Evolutionary conservation across 2,329 filamentous ascomycete species (phyloP).

Genomic region (Hypoxylon sp.): DNA sequence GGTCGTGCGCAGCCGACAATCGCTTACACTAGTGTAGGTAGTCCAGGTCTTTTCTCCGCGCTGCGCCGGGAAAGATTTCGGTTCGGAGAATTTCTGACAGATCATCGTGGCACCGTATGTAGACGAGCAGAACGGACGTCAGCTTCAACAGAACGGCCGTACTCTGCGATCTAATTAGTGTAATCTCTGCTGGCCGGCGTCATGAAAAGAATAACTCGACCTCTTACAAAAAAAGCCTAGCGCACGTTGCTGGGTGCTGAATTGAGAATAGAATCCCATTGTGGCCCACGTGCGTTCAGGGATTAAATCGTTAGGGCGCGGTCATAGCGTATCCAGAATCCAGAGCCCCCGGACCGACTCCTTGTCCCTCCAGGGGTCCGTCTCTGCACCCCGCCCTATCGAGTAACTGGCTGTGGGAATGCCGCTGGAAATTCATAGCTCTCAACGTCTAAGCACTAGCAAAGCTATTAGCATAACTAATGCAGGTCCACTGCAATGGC

Average conservation of each 20-base stretch:
- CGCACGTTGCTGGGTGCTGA: background rate
- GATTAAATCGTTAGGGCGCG: conserved; percentile 25
- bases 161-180: background rate
- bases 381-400: conserved; percentile 31
- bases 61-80: conserved; percentile 20
- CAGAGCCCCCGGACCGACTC: conserved; percentile 9
- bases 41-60: conserved; percentile 15
- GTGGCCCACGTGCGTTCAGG: conserved; percentile 38
- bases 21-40: too few species aligned
- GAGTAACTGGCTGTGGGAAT: conserved; percentile 25
- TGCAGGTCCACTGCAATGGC: conserved; percentile 17
- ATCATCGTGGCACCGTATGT: conserved; percentile 26
- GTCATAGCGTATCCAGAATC: conserved; percentile 35
- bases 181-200: conserved; percentile 5
- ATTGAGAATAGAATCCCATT: conserved; percentile 29
- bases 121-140: conserved; percentile 18
- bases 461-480: conserved; percentile 9
- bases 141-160: conserved; percentile 13
- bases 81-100: conserved; percentile 37
- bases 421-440: conserved; percentile 2
- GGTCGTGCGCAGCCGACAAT: conserved; percentile 21
- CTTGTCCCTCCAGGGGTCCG: conserved; percentile 4
- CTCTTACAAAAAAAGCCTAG: conserved; percentile 25
- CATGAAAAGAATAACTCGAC: conserved; percentile 12
- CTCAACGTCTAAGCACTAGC: background rate